Evolutionary conservation across 2,329 filamentous ascomycete species (phyloP).

Genomic region (Colletotrichum theobromicola): DNA sequence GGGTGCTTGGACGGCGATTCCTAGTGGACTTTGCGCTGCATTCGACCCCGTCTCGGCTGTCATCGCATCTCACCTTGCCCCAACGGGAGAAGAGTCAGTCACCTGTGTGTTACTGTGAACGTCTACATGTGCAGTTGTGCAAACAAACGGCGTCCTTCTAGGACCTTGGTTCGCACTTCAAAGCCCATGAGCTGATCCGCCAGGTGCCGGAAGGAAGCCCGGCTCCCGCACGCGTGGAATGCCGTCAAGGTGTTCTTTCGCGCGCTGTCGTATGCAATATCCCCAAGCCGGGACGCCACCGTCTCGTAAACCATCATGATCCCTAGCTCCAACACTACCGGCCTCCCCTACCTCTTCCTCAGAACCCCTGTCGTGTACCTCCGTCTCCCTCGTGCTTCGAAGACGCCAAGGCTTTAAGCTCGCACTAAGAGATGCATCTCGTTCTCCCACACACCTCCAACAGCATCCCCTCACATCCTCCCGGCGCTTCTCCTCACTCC

Average conservation of each 20-base stretch:
- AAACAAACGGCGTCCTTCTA: neutral
- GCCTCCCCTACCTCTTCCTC: neutral
- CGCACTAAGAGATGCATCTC: neutral
- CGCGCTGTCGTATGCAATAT: neutral
- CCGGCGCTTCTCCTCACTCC: neutral
- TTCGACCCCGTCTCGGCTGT: neutral
- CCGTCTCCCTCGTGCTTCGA: neutral
- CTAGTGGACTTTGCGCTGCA: neutral
- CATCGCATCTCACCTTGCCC: neutral
- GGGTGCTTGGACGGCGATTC: slow-evolving; percentile 16
- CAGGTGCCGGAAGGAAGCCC: slow-evolving; percentile 16
- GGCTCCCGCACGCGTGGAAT: slow-evolving; percentile 4
- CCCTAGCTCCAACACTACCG: slow-evolving; percentile 2
- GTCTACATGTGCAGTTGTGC: neutral
- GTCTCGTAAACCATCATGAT: slow-evolving; percentile 2
- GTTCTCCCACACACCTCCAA: neutral
- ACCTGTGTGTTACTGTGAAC: neutral
- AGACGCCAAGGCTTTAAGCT: neutral
- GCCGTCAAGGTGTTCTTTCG: neutral
- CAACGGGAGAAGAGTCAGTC: neutral
- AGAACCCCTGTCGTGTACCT: neutral
- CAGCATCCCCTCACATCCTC: neutral
- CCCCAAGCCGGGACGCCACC: neutral
- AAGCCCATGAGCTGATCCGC: neutral
- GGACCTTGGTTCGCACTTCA: neutral